These are phyloP conservation scores for Colletotrichum echinochloae DNA, from an alignment of 2,329 filamentous ascomycete species.

Conservation along the genomic window DNA sequence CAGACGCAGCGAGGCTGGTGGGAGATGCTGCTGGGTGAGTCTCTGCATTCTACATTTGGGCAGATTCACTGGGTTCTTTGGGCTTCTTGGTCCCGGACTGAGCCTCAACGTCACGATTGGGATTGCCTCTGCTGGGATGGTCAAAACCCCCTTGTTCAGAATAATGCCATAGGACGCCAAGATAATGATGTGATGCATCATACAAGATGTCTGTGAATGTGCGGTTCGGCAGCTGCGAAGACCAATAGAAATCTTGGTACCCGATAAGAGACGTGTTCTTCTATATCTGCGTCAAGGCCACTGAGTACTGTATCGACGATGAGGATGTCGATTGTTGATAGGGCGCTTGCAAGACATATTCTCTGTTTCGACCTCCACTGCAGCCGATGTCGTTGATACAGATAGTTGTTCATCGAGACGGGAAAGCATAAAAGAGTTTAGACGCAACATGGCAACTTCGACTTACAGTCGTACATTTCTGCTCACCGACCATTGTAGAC, in stretches of 20 bases:
- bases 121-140: constrained; percentile 52
- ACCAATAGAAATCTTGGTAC: too few species aligned
- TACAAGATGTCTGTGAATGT: background rate
- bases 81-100: too few species aligned
- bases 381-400: constrained; percentile 56
- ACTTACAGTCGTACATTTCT: constrained; percentile 51
- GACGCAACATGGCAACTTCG: constrained; percentile 48
- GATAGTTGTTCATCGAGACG: constrained; percentile 53
- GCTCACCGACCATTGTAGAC: constrained; percentile 45
- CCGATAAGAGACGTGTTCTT: constrained; percentile 47
- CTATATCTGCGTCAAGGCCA: constrained; percentile 50
- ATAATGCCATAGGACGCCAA: constrained; percentile 54
- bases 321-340: constrained; percentile 47
- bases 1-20: background rate
- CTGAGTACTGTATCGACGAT: constrained; percentile 52
- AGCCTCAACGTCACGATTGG: background rate
- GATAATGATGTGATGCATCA: constrained; percentile 52
- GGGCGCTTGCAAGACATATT: constrained; percentile 47
- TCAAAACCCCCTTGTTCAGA: constrained; percentile 56
- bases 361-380: constrained; percentile 54
- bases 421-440: constrained; percentile 48
- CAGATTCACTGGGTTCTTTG: background rate
- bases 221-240: constrained; percentile 46
- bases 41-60: background rate
- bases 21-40: background rate